Evolutionary conservation across 176 grass and related monocot species (phyloP).

Genomic region (Musa schizocarpa): DNA sequence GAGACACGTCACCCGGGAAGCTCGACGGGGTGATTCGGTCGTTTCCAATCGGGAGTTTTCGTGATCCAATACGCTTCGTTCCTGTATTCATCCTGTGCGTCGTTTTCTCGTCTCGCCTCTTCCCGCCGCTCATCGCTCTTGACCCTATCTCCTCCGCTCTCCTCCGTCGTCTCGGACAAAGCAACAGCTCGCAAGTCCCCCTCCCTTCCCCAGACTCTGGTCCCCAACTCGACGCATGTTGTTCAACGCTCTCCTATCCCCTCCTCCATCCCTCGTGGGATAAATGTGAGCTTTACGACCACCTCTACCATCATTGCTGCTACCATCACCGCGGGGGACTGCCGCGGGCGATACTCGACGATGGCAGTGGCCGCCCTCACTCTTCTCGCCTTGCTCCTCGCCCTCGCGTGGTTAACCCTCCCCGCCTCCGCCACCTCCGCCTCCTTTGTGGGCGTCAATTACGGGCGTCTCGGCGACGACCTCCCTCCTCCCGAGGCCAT

Average conservation of each 20-base stretch:
- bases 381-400: neutral
- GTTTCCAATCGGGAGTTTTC: too few species aligned
- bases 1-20: too few species aligned
- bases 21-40: neutral
- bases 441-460: neutral
- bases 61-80: too few species aligned
- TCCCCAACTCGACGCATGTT: neutral
- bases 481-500: neutral
- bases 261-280: neutral
- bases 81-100: neutral
- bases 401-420: neutral
- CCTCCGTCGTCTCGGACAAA: neutral
- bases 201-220: neutral
- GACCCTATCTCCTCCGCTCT: neutral
- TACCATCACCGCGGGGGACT: too few species aligned
- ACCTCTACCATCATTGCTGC: neutral
- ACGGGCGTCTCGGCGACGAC: neutral
- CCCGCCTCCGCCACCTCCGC: neutral
- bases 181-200: neutral
- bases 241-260: too few species aligned
- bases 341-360: too few species aligned
- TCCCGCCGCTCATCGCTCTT: neutral
- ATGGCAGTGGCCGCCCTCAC: neutral
- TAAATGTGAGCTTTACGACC: neutral
- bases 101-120: neutral